Conservation (phyloP, 1,284 basidiomycete species). For the Farysia itapuensis region DNA sequence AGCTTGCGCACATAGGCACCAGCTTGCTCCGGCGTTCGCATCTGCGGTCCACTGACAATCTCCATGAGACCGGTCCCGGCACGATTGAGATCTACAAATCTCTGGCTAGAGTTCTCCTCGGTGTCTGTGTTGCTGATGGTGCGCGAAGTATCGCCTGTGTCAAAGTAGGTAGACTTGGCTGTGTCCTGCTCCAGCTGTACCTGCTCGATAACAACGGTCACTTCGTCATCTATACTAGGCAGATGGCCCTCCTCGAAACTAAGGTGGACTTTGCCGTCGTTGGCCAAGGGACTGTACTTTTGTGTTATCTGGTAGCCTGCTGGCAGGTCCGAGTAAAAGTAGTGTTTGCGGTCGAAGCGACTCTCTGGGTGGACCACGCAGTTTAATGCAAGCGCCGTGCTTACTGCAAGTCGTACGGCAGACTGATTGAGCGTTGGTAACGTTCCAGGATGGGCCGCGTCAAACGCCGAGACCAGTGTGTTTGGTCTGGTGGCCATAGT, state of each 20-base stretch:
- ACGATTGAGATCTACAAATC: slow-evolving; percentile 78
- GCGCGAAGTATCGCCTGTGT: slow-evolving; percentile 56
- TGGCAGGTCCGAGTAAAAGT: slow-evolving; percentile 94
- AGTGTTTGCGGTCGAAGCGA: slow-evolving; percentile 83
- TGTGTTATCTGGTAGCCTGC: slow-evolving; percentile 96
- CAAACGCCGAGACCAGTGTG: slow-evolving; percentile 76
- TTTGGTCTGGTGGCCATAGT: slow-evolving; percentile 69
- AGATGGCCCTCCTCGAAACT: slow-evolving; percentile 47
- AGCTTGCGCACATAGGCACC: slow-evolving; percentile 82
- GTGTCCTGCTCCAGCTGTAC: slow-evolving; percentile 98
- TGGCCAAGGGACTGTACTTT: slow-evolving; percentile 83
- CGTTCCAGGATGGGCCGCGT: slow-evolving; percentile 90
- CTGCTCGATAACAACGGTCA: slow-evolving; percentile 78
- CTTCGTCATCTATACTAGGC: slow-evolving; percentile 61
- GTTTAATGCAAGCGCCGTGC: slow-evolving; percentile 79
- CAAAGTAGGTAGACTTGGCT: slow-evolving; percentile 76
- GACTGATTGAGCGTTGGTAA: slow-evolving; percentile 76
- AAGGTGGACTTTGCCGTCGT: slow-evolving; percentile 69
- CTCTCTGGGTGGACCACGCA: slow-evolving; percentile 65
- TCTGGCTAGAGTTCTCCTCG: slow-evolving; percentile 63
- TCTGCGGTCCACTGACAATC: slow-evolving; percentile 91
- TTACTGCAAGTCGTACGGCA: slow-evolving; percentile 78
- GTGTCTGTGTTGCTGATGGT: slow-evolving; percentile 36
- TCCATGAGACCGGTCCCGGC: slow-evolving; percentile 89
- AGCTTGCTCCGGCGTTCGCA: slow-evolving; percentile 87